Evolutionary conservation across 2,329 filamentous ascomycete genomes (phyloP), one percentile per base, ranked within the genome.

Genomic region (Calonectria honghensis): DNA sequence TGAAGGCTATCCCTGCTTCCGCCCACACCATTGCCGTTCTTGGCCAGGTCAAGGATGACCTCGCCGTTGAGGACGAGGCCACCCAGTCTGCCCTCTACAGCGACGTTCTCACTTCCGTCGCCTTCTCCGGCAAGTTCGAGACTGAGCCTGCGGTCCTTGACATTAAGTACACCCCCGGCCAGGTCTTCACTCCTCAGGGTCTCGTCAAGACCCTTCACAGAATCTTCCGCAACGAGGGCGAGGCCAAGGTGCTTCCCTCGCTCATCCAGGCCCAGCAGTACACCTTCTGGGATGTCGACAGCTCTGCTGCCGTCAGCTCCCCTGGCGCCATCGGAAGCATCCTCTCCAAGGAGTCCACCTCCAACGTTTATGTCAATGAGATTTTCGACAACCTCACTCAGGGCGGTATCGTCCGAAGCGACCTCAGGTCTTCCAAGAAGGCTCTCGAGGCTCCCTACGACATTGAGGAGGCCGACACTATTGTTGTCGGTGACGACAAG

Each of bases 241-340:
- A 86, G 64, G 82, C 85, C 31, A 86, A 86, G 72, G 81, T 84
- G 72, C 83, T 83, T 75, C 84, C 79, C 72, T 88, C 76, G n/a
- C 84, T 89, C 61, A 85, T 93, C 70, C 88, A 91, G 78, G 92
- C 93, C 27, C 91, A 95, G 84, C 94, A 98, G 85, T 98, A 97
- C 87, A 93, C 93, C 16, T 98, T 99, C 90, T 98, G 96, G 96
- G 95, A 98, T 79, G 84, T 94, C 51, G 96, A 98, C 82, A 91
- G 93, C 84, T 96, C 96, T 35, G 86, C 88, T 1, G 90, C 93
- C 67, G 89, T 90, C 67, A 88, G 88, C 73, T 93, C 95, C 1
- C 93, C 95, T 14, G 86, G 90, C 29, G 90, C 88, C 48, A 83
- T 93, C 35, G 89, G 90, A 76, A 88, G 86, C 72, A 82, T 92